A percentile compares a stretch with the other conserved stretches of the same genome.
phyloP scores from a whole-genome alignment of 2,329 filamentous ascomycete species.

The Biscogniauxia sp. region DNA sequence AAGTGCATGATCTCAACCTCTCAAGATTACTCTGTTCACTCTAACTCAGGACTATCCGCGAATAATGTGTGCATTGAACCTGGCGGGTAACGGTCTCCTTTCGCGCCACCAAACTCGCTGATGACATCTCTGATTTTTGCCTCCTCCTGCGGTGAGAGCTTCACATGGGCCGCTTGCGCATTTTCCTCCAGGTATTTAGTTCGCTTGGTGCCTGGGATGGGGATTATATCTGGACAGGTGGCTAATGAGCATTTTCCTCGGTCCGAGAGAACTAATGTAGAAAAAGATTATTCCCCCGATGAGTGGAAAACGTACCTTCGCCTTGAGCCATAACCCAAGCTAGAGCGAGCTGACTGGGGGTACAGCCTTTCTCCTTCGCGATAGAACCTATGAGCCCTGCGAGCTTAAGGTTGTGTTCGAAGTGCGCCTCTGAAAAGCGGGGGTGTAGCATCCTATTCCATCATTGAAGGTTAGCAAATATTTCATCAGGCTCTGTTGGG shows the following conservation, averaged over 20 bases:
- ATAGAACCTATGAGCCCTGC: conserved; percentile 26
- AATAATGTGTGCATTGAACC: conserved; percentile 11
- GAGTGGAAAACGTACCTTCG: conserved; percentile 26
- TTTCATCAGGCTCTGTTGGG: neutral
- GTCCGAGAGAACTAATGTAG: no score
- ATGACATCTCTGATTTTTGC: conserved; percentile 35
- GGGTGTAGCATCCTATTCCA: conserved; percentile 36
- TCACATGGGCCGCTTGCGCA: conserved; percentile 30
- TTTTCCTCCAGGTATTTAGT: conserved; percentile 34
- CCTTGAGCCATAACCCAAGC: conserved; percentile 53
- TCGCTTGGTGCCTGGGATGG: conserved; percentile 36
- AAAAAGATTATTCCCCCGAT: neutral
- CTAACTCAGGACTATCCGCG: conserved; percentile 23
- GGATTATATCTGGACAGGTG: conserved; percentile 42
- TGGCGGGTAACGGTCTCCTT: conserved; percentile 17
- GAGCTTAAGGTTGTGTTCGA: conserved; percentile 45
- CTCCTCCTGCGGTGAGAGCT: conserved; percentile 36
- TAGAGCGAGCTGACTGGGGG: conserved; percentile 50
- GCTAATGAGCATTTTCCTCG: conserved; percentile 42
- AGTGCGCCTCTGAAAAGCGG: conserved; percentile 46
- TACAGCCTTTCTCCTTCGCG: conserved; percentile 36
- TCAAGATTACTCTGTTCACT: neutral
- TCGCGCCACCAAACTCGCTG: conserved; percentile 25
- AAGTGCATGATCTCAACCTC: no score
- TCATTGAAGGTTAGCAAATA: neutral